Evolutionary conservation across 345 rosid genomes (phyloP), one percentile per base, ranked within the genome.

Genomic region (Lepidium sativum): DNA sequence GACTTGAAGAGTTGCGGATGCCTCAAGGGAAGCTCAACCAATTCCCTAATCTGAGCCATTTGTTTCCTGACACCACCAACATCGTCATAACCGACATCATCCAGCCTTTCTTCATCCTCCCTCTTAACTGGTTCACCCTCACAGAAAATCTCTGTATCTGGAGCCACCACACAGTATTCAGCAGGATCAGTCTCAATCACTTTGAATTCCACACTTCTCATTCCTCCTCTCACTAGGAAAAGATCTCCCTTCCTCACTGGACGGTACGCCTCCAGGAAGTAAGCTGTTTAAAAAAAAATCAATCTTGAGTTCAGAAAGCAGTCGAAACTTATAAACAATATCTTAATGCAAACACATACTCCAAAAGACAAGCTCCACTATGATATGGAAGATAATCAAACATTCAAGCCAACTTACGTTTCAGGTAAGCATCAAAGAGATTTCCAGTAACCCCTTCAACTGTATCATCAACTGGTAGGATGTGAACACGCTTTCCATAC

Each of bases 61-160:
- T 92, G 97, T 69, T 89, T 92, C 70, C 98, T 92, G 23, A 92
- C 98, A 53, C 98, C 98, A 62, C 98, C 97, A 77, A 92, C 98
- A 79, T 92, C 97, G 70, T 92, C 98, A 71, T 89, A 92, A 42
- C 98, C 98, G 7, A 92, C 82, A 43, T 92, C 98, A 74, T 92
- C 97, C 33, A 92, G 78, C 75, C 98, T 83, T 68, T 92, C 70
- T 67, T 92, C 97, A 63, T 92, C 98, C 62, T 92, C 98, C 65
- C 98, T 81, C 69, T 82, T 85, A n/a, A 89, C 77, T 2, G 97
- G 96, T 65, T 92, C 98, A 42, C 98, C 97, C 78, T 92, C 98
- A 29, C 98, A 92, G 77, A 92, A 92, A 56, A 92, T 86, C 82
- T 89, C 96, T 6, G 98, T 92, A 67, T 92, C 98, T 5, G 96